Evolutionary conservation across 108 stramenopile species (phyloP).

Genomic region (Cyclotella atomus): DNA sequence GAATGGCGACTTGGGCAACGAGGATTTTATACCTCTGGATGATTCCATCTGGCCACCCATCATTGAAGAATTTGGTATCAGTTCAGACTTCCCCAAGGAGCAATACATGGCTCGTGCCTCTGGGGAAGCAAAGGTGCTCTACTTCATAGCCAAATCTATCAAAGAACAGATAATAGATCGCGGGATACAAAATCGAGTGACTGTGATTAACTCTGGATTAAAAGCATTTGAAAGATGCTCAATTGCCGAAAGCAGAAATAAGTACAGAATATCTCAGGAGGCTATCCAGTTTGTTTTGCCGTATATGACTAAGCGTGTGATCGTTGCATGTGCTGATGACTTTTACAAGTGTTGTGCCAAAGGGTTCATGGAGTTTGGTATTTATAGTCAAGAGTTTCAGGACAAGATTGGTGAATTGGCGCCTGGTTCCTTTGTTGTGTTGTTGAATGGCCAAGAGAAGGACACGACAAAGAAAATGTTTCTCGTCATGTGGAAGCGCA

Average conservation of each 20-base stretch:
- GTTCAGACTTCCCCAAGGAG: slow-evolving; percentile 64
- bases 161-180: slow-evolving; percentile 68
- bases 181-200: slow-evolving; percentile 74
- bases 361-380: slow-evolving; percentile 47
- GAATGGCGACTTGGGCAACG: slow-evolving; percentile 53
- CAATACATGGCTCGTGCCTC: slow-evolving; percentile 76
- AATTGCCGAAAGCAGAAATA: slow-evolving; percentile 53
- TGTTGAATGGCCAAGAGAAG: slow-evolving; percentile 74
- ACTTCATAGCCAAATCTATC: slow-evolving; percentile 73
- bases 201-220: slow-evolving; percentile 81
- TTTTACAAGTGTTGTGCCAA: slow-evolving; percentile 66
- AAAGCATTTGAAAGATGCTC: slow-evolving; percentile 78
- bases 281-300: slow-evolving; percentile 79
- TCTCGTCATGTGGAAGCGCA: slow-evolving; percentile 79
- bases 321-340: slow-evolving; percentile 64
- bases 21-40: slow-evolving; percentile 74
- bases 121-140: slow-evolving; percentile 77
- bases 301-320: slow-evolving; percentile 81
- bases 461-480: slow-evolving; percentile 74
- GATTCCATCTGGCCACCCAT: slow-evolving; percentile 62
- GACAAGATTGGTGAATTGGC: slow-evolving; percentile 41
- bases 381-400: slow-evolving; percentile 61
- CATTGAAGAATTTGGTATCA: slow-evolving; percentile 74
- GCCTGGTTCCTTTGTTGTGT: slow-evolving; percentile 81
- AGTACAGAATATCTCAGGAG: slow-evolving; percentile 80